phyloP scores from a whole-genome alignment of 441 rosid species.

The Brassica hybrid region DNA sequence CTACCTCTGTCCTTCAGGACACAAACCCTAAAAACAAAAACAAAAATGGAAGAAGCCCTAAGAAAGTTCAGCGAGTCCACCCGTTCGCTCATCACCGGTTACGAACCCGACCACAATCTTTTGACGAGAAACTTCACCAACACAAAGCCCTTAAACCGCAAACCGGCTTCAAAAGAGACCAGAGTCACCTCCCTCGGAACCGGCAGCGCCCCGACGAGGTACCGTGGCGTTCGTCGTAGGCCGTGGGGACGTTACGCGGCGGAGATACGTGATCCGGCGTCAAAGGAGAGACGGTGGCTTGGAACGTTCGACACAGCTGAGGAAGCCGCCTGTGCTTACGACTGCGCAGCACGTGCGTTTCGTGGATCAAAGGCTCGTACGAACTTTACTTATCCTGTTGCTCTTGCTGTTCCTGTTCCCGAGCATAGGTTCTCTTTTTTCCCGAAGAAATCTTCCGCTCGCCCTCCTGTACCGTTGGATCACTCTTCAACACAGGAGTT shows the following conservation, averaged over 20 bases:
- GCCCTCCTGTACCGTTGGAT: constrained; percentile 31
- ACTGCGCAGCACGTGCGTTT: constrained; percentile 83
- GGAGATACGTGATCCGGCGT: constrained; percentile 88
- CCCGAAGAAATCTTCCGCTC: constrained; percentile 26
- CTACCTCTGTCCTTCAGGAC: neutral
- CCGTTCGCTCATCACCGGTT: constrained; percentile 12
- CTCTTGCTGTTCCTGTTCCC: constrained; percentile 28
- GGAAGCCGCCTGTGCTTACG: constrained; percentile 95
- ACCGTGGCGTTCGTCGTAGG: constrained; percentile 93
- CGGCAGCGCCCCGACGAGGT: constrained; percentile 49
- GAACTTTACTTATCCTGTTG: constrained; percentile 69
- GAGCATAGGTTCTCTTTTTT: constrained; percentile 34
- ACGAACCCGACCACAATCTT: constrained; percentile 32
- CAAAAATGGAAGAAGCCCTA: constrained; percentile 77
- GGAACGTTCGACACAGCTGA: constrained; percentile 98
- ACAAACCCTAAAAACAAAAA: constrained; percentile 1
- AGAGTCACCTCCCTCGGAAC: constrained; percentile 32
- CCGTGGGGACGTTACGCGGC: constrained; percentile 99
- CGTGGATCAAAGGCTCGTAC: constrained; percentile 90
- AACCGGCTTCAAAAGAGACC: constrained; percentile 19
- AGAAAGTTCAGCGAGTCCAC: constrained; percentile 49
- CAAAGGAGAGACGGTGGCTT: constrained; percentile 93
- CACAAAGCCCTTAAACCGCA: constrained; percentile 31
- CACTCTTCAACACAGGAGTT: neutral
- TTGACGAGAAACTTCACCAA: constrained; percentile 31